Evolutionary conservation across 2,329 filamentous ascomycete species (phyloP).

Genomic region (Neonectria coccinea): DNA sequence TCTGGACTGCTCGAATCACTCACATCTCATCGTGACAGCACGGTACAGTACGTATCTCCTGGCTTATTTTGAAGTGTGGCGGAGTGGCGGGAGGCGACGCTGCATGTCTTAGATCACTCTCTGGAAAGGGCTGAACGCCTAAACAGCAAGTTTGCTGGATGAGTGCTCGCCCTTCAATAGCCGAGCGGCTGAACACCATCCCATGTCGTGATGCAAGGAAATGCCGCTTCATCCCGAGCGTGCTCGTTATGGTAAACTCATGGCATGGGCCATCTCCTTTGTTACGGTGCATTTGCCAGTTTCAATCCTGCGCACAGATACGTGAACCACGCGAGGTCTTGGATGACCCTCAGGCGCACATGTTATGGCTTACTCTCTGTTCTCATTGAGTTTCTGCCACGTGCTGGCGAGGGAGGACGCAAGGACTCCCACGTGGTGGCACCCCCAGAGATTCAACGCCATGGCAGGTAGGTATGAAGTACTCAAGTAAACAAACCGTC

Average conservation of each 20-base stretch:
- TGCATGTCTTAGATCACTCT: conserved; percentile 25
- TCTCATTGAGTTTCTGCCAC: conserved; percentile 3
- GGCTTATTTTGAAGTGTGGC: not conserved
- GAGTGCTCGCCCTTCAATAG: not conserved
- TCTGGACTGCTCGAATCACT: not conserved
- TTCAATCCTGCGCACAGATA: not conserved
- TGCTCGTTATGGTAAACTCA: not conserved
- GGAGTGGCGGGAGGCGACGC: not conserved
- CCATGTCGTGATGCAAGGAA: not conserved
- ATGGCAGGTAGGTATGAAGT: not conserved
- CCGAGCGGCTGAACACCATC: not conserved
- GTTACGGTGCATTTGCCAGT: not conserved
- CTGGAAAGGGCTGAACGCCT: conserved; percentile 5
- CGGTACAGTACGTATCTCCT: not conserved
- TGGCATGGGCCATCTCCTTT: not conserved
- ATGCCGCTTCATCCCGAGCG: not conserved
- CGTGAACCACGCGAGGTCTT: not conserved
- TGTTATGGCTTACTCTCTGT: not conserved
- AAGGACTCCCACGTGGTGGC: not conserved
- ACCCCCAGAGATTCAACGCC: not conserved
- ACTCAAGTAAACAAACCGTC: not conserved
- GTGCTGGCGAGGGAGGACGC: not conserved
- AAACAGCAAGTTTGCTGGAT: conserved; percentile 2
- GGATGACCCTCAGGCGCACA: not conserved
- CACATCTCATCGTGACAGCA: not conserved